Conservation (phyloP, 1,284 basidiomycete genomes). For the Papiliotrema laurentii region DNA sequence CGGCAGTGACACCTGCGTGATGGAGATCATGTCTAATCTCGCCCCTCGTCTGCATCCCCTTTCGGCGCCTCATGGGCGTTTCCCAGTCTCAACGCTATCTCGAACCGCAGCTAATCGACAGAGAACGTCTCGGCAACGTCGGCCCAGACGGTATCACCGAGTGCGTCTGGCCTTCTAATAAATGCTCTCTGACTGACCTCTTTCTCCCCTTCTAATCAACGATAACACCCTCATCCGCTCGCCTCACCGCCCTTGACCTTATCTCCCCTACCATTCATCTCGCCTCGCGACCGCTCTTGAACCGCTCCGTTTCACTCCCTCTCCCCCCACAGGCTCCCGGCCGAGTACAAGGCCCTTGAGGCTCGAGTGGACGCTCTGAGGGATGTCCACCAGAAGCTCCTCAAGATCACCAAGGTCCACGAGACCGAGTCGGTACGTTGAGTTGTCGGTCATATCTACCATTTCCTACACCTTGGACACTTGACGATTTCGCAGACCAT, state of each 20-base stretch:
- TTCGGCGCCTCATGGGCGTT: no score
- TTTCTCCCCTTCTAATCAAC: not conserved
- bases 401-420: constrained; percentile 84
- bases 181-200: not conserved
- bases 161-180: constrained; percentile 47
- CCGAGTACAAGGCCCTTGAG: constrained; percentile 96
- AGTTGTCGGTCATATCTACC: not conserved
- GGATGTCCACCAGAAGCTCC: constrained; percentile 67
- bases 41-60: no score
- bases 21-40: no score
- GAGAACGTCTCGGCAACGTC: constrained; percentile 83
- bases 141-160: constrained; percentile 92
- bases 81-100: no score
- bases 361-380: constrained; percentile 88
- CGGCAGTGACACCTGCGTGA: no score
- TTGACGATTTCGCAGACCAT: no score
- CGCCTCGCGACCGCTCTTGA: no score
- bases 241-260: not conserved
- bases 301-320: not conserved
- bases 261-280: not conserved
- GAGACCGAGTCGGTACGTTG: constrained; percentile 58
- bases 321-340: constrained; percentile 26
- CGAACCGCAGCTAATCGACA: constrained; percentile 15
- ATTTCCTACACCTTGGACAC: no score
- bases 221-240: not conserved